A percentile compares a stretch with the other conserved stretches of the same genome.
Evolutionary conservation across 352 stramenopile genomes (phyloP).

Genomic region (Elongisporangium prolatum): DNA sequence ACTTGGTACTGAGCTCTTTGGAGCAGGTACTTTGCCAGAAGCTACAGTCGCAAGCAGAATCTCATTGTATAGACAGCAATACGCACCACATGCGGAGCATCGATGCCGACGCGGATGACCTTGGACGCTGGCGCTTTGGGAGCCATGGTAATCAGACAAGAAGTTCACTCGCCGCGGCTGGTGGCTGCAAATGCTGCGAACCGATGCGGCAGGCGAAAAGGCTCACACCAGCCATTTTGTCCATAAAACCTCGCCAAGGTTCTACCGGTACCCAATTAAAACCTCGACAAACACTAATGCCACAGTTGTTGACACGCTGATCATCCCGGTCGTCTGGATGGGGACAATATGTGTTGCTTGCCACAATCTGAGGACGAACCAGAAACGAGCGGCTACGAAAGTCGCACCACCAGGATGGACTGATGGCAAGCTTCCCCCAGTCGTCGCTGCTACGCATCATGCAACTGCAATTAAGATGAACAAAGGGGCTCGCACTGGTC

Average conservation of each 20-base stretch:
- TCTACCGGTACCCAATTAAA: neutral
- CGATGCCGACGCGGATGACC: slow-evolving; percentile 68
- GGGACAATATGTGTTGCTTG: neutral
- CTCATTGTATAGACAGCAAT: neutral
- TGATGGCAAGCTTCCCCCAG: neutral
- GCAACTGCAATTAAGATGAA: neutral
- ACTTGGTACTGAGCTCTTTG: neutral
- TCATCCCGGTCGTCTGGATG: neutral
- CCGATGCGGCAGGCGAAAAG: neutral
- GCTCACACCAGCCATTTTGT: neutral
- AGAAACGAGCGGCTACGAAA: neutral
- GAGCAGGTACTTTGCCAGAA: neutral
- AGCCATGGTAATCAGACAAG: slow-evolving; percentile 31
- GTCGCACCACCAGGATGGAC: neutral
- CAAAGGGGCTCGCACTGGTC: neutral
- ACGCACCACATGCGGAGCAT: slow-evolving; percentile 76
- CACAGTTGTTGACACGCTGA: neutral
- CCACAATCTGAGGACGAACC: neutral
- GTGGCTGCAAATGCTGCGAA: neutral
- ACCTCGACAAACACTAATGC: neutral
- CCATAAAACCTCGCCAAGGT: neutral
- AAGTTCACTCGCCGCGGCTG: neutral
- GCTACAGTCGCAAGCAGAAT: neutral
- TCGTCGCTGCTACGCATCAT: neutral
- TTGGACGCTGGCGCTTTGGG: slow-evolving; percentile 53